Conservation (phyloP, 2,329 filamentous ascomycete genomes). For the Colletotrichum sp. region DNA sequence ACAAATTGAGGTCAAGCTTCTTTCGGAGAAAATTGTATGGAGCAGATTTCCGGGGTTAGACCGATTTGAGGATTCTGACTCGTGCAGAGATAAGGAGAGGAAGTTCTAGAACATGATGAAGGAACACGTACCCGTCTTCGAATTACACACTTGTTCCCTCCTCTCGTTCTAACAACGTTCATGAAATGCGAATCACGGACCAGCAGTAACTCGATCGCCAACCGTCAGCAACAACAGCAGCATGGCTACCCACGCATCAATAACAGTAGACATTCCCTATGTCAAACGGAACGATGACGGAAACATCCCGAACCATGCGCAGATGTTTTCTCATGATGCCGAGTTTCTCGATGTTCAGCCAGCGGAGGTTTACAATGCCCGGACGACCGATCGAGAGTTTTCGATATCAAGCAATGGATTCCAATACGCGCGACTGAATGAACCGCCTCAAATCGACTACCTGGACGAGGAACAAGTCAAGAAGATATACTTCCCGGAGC, state of each 20-base stretch:
- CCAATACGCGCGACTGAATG: not conserved
- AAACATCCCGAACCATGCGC: not conserved
- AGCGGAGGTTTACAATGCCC: not conserved
- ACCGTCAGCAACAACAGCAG: not conserved
- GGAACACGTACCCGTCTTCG: not conserved
- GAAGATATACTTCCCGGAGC: not conserved
- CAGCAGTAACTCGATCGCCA: not conserved
- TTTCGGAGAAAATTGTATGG: not conserved
- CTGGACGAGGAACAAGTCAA: not conserved
- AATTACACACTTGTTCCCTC: not conserved
- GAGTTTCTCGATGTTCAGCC: slow-evolving; percentile 1
- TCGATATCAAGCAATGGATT: not conserved
- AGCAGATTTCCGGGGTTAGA: not conserved
- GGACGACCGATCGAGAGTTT: not conserved
- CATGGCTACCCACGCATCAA: not conserved
- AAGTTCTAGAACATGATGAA: not conserved
- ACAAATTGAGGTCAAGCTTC: not conserved
- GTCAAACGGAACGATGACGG: not conserved
- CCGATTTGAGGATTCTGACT: not conserved
- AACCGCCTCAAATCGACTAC: not conserved
- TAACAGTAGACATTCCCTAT: not conserved
- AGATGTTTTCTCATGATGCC: slow-evolving; percentile 1
- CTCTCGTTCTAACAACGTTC: not conserved
- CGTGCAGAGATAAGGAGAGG: not conserved
- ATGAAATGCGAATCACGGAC: not conserved